These are phyloP conservation scores for Boletus barrowsii DNA, from an alignment of 768 basidiomycete species.

Conservation along the genomic window DNA sequence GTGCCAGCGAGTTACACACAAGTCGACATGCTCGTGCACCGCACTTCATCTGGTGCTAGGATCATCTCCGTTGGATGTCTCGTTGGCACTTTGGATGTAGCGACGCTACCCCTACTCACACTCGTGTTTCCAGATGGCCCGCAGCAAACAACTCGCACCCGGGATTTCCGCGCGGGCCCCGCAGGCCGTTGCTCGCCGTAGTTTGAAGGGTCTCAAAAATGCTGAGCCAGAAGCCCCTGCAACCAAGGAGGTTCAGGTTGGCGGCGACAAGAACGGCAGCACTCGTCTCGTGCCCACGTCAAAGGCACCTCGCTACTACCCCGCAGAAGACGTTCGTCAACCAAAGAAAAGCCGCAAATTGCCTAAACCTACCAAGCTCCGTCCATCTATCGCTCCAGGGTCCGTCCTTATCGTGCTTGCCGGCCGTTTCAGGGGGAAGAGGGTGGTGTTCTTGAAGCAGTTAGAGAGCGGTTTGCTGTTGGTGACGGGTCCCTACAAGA, in stretches of 20 bases:
- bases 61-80: conserved; percentile 34
- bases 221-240: conserved; percentile 59
- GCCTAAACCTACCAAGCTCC: conserved; percentile 72
- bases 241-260: conserved; percentile 75
- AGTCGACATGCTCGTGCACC: not conserved
- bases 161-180: conserved; percentile 81
- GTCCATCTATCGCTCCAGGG: conserved; percentile 87
- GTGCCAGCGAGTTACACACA: conserved; percentile 1
- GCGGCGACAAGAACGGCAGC: conserved; percentile 87
- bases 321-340: conserved; percentile 88
- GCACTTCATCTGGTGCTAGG: conserved; percentile 1
- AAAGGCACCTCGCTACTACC: conserved; percentile 90
- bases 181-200: conserved; percentile 75
- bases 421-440: conserved; percentile 96
- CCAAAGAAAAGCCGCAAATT: conserved; percentile 93
- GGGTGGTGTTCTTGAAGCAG: conserved; percentile 98
- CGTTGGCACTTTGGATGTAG: conserved; percentile 33
- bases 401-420: conserved; percentile 95
- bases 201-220: conserved; percentile 83
- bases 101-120: conserved; percentile 18
- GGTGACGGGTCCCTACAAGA: conserved; percentile 95
- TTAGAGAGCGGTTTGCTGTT: conserved; percentile 86
- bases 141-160: conserved; percentile 80
- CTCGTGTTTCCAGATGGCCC: conserved; percentile 64
- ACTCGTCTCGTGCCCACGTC: conserved; percentile 82